Evolutionary conservation across 192 early-diverging fungal genomes (phyloP).

Genomic region (Mortierella alpina): DNA sequence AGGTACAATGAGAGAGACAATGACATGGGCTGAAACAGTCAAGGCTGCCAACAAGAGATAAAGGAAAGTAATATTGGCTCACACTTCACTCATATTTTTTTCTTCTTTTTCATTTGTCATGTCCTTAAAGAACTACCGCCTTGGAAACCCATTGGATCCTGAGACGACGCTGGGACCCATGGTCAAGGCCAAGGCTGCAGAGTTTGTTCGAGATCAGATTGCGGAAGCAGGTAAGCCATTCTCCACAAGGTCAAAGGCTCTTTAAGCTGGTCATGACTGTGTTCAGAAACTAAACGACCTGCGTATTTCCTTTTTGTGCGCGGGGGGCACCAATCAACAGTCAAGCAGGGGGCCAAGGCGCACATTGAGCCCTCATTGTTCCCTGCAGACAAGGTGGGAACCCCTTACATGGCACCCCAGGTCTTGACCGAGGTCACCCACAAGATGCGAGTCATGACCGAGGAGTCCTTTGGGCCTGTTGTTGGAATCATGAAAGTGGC

Average conservation of each 20-base stretch:
- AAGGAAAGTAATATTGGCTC: not conserved
- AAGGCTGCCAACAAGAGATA: not conserved
- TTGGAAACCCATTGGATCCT: constrained; percentile 73
- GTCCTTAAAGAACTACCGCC: constrained; percentile 63
- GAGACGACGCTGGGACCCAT: constrained; percentile 81
- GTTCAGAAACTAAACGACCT: not conserved
- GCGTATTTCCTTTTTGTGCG: not conserved
- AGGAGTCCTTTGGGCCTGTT: constrained; percentile 89
- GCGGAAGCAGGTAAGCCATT: constrained; percentile 67
- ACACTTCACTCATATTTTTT: not conserved
- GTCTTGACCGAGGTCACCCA: constrained; percentile 81
- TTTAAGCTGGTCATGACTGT: not conserved
- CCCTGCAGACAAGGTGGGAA: constrained; percentile 67
- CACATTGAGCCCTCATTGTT: constrained; percentile 70
- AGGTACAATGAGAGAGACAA: constrained; percentile 40
- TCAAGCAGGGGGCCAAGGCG: constrained; percentile 72
- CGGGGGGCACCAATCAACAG: too few relatives aligned
- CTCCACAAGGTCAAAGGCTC: not conserved
- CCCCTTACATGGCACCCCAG: constrained; percentile 80
- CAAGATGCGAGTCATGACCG: constrained; percentile 78
- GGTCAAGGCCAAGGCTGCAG: constrained; percentile 73
- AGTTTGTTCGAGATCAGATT: constrained; percentile 74
- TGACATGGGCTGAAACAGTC: not conserved
- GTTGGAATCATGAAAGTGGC: constrained; percentile 81
- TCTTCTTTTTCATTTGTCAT: too few relatives aligned